Evolutionary conservation across 768 basidiomycete species (phyloP).

Genomic region (Rhizopogon vesiculosus): DNA sequence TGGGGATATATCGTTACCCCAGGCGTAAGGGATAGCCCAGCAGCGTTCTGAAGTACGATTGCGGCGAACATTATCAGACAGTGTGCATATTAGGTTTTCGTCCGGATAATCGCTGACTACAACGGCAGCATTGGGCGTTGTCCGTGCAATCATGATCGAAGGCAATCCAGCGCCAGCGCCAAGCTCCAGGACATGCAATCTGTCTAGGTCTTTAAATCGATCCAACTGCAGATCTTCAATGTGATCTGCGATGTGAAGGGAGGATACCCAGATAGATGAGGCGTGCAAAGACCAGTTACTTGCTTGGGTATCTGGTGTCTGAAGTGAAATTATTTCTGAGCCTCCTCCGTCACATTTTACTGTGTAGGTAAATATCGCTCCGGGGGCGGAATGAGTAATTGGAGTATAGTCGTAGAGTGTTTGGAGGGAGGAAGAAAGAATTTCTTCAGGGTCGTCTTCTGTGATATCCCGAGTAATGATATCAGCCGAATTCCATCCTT

Average conservation of each 20-base stretch:
- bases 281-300: slow-evolving; percentile 77
- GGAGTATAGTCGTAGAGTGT: slow-evolving; percentile 59
- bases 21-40: slow-evolving; percentile 53
- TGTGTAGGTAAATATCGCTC: slow-evolving; percentile 46
- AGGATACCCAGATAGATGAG: slow-evolving; percentile 70
- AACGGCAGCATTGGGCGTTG: slow-evolving; percentile 35
- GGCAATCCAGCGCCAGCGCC: slow-evolving; percentile 76
- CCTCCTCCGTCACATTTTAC: neutral
- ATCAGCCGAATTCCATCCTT: neutral
- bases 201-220: slow-evolving; percentile 13
- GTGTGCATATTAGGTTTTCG: slow-evolving; percentile 48
- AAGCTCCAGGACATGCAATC: slow-evolving; percentile 54
- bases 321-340: slow-evolving; percentile 10
- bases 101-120: slow-evolving; percentile 73
- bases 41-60: slow-evolving; percentile 49
- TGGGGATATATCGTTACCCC: slow-evolving; percentile 49
- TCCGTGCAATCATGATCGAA: slow-evolving; percentile 59
- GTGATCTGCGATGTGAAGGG: slow-evolving; percentile 64
- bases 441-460: slow-evolving; percentile 51
- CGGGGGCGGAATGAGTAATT: slow-evolving; percentile 54
- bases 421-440: slow-evolving; percentile 61
- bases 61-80: slow-evolving; percentile 49
- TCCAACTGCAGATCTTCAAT: slow-evolving; percentile 42
- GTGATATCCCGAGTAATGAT: neutral
- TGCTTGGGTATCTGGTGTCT: slow-evolving; percentile 60